These are phyloP conservation scores for Mrakiaceae sp. DNA, from an alignment of 1,284 basidiomycete species.

Conservation along the genomic window DNA sequence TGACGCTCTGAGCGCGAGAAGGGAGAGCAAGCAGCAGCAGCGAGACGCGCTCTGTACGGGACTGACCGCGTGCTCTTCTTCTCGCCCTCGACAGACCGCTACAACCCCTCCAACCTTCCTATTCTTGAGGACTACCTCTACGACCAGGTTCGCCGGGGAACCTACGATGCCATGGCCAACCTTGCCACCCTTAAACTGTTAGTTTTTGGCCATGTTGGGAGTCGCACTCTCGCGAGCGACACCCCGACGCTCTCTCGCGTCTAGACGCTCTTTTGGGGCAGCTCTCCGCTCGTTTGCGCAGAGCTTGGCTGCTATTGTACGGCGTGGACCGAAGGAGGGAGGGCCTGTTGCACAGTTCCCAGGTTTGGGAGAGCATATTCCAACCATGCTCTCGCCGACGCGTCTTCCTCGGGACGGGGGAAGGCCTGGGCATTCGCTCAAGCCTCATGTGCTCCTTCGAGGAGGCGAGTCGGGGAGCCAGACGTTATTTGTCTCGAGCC, in stretches of 20 bases:
- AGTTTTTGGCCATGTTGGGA: slow-evolving; percentile 24
- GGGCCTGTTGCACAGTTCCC: no score
- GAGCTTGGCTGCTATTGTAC: neutral
- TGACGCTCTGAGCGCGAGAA: neutral
- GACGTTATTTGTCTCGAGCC: no score
- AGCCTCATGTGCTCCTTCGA: no score
- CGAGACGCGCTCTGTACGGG: neutral
- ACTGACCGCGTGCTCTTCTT: neutral
- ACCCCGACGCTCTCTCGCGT: no score
- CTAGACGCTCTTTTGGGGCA: neutral
- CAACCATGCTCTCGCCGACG: no score
- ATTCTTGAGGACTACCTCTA: slow-evolving; percentile 92
- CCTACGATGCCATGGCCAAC: slow-evolving; percentile 90
- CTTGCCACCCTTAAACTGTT: slow-evolving; percentile 65
- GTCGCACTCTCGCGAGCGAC: no score
- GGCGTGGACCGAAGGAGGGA: no score
- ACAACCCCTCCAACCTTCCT: slow-evolving; percentile 85
- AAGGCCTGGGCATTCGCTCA: no score
- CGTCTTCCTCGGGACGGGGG: no score
- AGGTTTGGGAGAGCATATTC: no score
- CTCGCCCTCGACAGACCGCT: slow-evolving; percentile 55
- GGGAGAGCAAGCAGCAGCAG: neutral
- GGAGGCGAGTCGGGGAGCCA: no score
- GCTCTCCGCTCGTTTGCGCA: neutral
- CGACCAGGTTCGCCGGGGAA: slow-evolving; percentile 75